Percentiles rank a stretch among this genome's conserved stretches.
Conservation (phyloP, 202 grass and related monocot genomes). For the Musa balbisiana region DNA sequence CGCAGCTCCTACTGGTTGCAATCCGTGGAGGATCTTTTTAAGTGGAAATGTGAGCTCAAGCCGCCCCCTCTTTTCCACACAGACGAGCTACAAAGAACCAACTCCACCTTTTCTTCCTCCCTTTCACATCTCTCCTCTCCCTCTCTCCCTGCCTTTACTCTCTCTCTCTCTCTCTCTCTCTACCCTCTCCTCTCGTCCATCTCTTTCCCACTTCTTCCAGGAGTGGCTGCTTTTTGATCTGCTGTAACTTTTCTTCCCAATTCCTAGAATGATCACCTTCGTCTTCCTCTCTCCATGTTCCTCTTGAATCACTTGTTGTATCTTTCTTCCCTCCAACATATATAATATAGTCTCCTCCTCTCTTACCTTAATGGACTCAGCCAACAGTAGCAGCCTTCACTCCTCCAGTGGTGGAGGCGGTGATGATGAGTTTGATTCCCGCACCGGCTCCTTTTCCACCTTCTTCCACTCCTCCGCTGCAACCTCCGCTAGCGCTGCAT, state of each 20-base stretch:
- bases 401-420: constrained; percentile 16
- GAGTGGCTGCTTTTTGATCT: background rate
- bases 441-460: constrained; percentile 1
- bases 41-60: too few relatives aligned
- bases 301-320: too few relatives aligned
- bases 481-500: background rate
- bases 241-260: too few relatives aligned
- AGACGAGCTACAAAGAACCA: too few relatives aligned
- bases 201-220: too few relatives aligned
- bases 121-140: constrained; percentile 9
- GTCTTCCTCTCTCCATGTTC: too few relatives aligned
- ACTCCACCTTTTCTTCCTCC: background rate
- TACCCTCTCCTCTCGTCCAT: constrained; percentile 24
- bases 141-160: background rate
- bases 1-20: too few relatives aligned
- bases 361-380: constrained; percentile 8
- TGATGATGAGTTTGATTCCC: constrained; percentile 26
- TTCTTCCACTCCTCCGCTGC: constrained; percentile 11
- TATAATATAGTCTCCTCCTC: too few relatives aligned
- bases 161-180: background rate
- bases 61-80: too few relatives aligned
- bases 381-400: constrained; percentile 18
- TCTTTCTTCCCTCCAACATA: too few relatives aligned
- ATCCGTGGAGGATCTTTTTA: too few relatives aligned
- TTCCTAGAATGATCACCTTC: too few relatives aligned